Conservation (phyloP, 2,329 filamentous ascomycete genomes). For the Exserohilum turcica region DNA sequence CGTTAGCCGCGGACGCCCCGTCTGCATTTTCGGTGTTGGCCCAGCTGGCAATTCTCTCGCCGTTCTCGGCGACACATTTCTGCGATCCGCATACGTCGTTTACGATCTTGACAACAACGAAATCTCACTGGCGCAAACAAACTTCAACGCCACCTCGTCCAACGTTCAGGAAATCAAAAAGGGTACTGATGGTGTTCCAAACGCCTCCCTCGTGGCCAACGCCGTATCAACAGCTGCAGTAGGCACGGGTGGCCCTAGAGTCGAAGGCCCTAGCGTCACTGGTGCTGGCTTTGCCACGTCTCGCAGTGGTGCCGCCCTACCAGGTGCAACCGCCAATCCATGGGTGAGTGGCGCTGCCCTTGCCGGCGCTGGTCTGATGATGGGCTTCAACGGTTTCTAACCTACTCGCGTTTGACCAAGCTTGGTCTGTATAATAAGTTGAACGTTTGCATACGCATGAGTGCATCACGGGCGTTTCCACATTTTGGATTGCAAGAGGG, state of each 20-base stretch:
- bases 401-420: too few relatives aligned
- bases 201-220: slow-evolving; percentile 57
- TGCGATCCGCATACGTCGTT: slow-evolving; percentile 67
- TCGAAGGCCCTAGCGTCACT: slow-evolving; percentile 35
- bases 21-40: slow-evolving; percentile 57
- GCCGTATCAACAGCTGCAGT: slow-evolving; percentile 56
- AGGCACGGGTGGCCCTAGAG: slow-evolving; percentile 53
- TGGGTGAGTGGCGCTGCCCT: slow-evolving; percentile 40
- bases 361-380: slow-evolving; percentile 37
- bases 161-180: slow-evolving; percentile 61
- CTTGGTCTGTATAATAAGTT: too few relatives aligned
- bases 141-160: slow-evolving; percentile 60
- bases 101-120: slow-evolving; percentile 66
- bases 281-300: slow-evolving; percentile 1
- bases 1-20: slow-evolving; percentile 45
- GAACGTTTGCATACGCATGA: too few relatives aligned
- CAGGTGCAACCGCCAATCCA: slow-evolving; percentile 32
- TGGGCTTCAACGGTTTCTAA: slow-evolving; percentile 44
- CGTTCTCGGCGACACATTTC: slow-evolving; percentile 66
- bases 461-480: too few relatives aligned
- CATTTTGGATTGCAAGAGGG: too few relatives aligned
- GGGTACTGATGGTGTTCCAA: slow-evolving; percentile 56
- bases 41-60: slow-evolving; percentile 55
- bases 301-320: slow-evolving; percentile 24
- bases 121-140: slow-evolving; percentile 65